phyloP scores from a whole-genome alignment of 139 green algal species.

The Auxenochlorella pyrenoidosa region DNA sequence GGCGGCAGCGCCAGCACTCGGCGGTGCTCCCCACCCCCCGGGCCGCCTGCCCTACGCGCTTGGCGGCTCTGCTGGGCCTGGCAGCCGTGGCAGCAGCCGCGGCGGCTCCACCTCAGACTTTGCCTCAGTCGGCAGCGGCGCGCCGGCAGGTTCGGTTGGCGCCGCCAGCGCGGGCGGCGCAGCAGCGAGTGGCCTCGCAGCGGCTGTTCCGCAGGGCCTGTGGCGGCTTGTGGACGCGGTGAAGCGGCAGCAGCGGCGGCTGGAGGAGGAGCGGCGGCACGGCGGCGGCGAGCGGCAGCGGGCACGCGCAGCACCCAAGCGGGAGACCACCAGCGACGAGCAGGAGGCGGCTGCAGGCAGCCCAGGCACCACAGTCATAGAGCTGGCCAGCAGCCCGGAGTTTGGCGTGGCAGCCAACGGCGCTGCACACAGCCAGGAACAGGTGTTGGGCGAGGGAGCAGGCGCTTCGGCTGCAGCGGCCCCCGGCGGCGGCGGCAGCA shows the following conservation, averaged over 20 bases:
- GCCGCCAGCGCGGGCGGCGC: too few relatives aligned
- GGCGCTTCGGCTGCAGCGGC: neutral
- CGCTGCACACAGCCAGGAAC: neutral
- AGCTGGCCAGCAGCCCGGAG: neutral
- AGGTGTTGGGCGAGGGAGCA: neutral
- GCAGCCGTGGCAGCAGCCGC: neutral
- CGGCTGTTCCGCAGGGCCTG: neutral
- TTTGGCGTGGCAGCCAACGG: too few relatives aligned
- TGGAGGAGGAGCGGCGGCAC: neutral
- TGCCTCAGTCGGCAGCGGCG: neutral
- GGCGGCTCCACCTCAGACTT: neutral
- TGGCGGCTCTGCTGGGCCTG: too few relatives aligned
- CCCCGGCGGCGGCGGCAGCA: neutral
- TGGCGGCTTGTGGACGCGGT: neutral
- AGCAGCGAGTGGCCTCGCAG: neutral
- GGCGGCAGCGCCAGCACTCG: neutral
- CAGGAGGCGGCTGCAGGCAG: neutral
- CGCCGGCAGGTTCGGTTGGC: neutral
- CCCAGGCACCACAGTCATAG: neutral
- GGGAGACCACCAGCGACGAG: conserved; percentile 6
- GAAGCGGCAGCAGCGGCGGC: conserved; percentile 7
- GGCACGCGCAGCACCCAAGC: neutral
- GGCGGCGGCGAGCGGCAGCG: neutral
- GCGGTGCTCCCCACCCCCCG: neutral
- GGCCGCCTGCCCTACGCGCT: conserved; percentile 20